phyloP scores from a whole-genome alignment of 176 grass and related monocot genomes.

The Eleusine indica region DNA sequence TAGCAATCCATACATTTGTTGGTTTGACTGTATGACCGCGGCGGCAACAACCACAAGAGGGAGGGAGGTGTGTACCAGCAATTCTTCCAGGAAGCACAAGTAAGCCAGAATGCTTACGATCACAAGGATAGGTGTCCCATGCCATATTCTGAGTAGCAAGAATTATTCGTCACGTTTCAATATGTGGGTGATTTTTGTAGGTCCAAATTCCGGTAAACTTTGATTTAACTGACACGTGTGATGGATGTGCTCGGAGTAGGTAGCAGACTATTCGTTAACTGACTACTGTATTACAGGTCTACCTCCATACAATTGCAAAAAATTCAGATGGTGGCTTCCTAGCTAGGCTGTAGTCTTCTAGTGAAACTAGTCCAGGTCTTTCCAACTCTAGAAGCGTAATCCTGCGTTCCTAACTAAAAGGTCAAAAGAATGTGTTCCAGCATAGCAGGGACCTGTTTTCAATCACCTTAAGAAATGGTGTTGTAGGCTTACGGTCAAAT shows the following conservation, averaged over 20 bases:
- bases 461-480: background rate
- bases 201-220: background rate
- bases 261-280: background rate
- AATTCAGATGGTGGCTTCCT: background rate
- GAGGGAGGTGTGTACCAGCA: slow-evolving; percentile 55
- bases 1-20: background rate
- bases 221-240: background rate
- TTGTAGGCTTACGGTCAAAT: background rate
- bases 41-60: background rate
- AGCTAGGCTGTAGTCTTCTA: background rate
- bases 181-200: background rate
- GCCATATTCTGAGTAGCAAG: slow-evolving; percentile 56
- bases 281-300: background rate
- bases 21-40: background rate
- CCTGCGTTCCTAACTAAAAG: background rate
- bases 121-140: slow-evolving; percentile 77
- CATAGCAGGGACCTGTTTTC: background rate
- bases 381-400: background rate
- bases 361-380: background rate
- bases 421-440: background rate
- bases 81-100: slow-evolving; percentile 94
- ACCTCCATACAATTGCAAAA: slow-evolving; percentile 1
- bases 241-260: background rate
- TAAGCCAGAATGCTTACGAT: slow-evolving; percentile 84
- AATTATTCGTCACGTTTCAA: background rate